Conservation (phyloP, 805 yeast species). For the Zygosaccharomyces pseudorouxii region DNA sequence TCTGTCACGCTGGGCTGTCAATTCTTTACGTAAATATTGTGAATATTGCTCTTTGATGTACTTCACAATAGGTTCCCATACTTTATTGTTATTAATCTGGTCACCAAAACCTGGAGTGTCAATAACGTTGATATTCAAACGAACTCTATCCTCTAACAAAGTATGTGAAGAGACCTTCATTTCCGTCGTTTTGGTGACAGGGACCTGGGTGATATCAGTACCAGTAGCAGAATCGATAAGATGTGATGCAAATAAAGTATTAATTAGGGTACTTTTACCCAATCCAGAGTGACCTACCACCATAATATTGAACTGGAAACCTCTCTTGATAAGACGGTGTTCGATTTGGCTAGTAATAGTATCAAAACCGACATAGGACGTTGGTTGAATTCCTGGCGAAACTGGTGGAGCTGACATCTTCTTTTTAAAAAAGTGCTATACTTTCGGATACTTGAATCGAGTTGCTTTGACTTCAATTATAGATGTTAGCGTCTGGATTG, state of each 20-base stretch:
- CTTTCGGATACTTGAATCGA: background rate
- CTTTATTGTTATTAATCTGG: conserved; percentile 88
- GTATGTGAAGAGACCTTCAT: conserved; percentile 66
- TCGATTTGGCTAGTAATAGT: conserved; percentile 95
- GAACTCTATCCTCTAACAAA: conserved; percentile 81
- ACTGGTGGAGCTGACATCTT: conserved; percentile 10
- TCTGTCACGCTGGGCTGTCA: conserved; percentile 89
- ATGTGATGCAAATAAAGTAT: conserved; percentile 83
- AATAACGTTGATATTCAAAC: conserved; percentile 77
- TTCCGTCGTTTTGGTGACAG: conserved; percentile 82
- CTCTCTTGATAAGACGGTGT: conserved; percentile 82
- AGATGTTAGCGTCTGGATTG: background rate
- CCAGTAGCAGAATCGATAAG: conserved; percentile 66
- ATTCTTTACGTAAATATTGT: conserved; percentile 83
- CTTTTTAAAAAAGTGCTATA: background rate
- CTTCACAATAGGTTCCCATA: conserved; percentile 95
- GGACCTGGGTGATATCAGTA: conserved; percentile 60
- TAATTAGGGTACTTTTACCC: conserved; percentile 89
- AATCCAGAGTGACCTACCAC: conserved; percentile 91
- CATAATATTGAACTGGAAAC: conserved; percentile 92
- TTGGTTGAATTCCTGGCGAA: conserved; percentile 43
- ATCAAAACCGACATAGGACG: conserved; percentile 90
- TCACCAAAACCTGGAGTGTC: conserved; percentile 99
- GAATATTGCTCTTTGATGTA: conserved; percentile 95
- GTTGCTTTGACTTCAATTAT: background rate